Evolutionary conservation across 345 rosid genomes (phyloP), one percentile per base, ranked within the genome.

Genomic region (Brassica rapa): DNA sequence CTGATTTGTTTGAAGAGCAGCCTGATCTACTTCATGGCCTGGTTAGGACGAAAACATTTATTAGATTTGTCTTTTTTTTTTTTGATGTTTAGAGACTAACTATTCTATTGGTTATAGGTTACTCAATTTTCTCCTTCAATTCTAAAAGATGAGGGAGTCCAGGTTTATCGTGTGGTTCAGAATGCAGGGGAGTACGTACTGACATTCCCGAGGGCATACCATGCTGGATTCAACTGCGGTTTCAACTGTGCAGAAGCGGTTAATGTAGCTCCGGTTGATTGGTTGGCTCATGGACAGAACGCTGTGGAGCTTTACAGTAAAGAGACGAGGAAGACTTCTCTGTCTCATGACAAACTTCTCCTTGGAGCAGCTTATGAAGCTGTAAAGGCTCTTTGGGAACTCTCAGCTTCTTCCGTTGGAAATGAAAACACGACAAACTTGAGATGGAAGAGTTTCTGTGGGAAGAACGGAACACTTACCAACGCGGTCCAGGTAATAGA

Each of bases 231-330:
- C 81, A 95, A 95, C 85, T 91, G 96, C 80, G 98, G 99, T 61
- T 95, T 95, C 84, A 95, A 95, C 88, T 95, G 99, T 70, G 99
- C 99, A 0, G 99, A 95, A 85, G 99, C 98, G 29, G 99, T 95
- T 43, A 95, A 95, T 82, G 99, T 92, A 29, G 99, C 99, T 59
- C 99, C 99, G 7, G 88, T 95, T 84, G 98, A 92, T 85, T 95
- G 99, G 99, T 80, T 95, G 66, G 83, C 84, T 70, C 96, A 87
- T 85, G 99, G 99, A 32, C 99, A 95, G 80, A 82, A 84, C 67
- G 98, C 99, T 39, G 93, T 92, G 46, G 99, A 95, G 72, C 88
- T 91, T 35, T 95, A 95, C 69, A 88, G 98, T 68, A 75, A 86
- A 78, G 97, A 92, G 81, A 77, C 61, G 49, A 91, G 92, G 51